A percentile compares a stretch with the other conserved stretches of the same genome.
These are phyloP conservation scores for Simmondsia chinensis DNA, from an alignment of 148 eudicot genomes.

Conservation along the genomic window DNA sequence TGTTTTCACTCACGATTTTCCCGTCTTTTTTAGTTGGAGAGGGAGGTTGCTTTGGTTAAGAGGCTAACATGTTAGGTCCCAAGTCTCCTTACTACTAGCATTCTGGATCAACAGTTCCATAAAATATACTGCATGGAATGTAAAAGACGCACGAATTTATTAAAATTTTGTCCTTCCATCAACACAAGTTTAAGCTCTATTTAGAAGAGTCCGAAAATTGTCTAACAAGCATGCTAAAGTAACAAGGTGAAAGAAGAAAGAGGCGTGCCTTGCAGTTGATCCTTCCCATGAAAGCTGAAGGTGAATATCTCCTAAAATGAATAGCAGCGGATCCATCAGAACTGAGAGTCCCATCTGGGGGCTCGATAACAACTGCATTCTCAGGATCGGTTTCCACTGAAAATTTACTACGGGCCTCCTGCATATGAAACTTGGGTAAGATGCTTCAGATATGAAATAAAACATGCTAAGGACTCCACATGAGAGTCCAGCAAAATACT, in stretches of 20 bases:
- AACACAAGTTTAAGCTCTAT: not conserved
- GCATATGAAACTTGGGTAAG: conserved; percentile 10
- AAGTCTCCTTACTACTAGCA: too few relatives aligned
- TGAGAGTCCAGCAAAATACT: too few relatives aligned
- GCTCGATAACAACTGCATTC: conserved; percentile 52
- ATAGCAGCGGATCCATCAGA: conserved; percentile 70
- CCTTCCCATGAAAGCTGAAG: conserved; percentile 55
- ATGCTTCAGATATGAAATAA: not conserved
- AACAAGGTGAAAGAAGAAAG: not conserved
- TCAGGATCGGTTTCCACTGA: conserved; percentile 67
- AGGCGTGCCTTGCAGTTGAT: conserved; percentile 76
- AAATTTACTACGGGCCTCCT: conserved; percentile 95
- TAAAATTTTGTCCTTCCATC: too few relatives aligned
- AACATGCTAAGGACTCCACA: not conserved
- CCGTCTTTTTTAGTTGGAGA: too few relatives aligned
- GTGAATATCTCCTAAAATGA: conserved; percentile 55
- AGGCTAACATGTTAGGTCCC: too few relatives aligned
- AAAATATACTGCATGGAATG: too few relatives aligned
- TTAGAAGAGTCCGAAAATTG: not conserved
- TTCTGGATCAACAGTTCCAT: too few relatives aligned
- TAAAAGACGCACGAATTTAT: too few relatives aligned
- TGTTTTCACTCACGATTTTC: too few relatives aligned
- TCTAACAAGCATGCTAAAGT: not conserved
- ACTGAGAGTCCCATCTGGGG: conserved; percentile 69
- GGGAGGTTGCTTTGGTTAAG: too few relatives aligned